Evolutionary conservation across 2,329 filamentous ascomycete species (phyloP), one percentile per base, ranked within the genome.

Genomic region (Aspergillus sp.): DNA sequence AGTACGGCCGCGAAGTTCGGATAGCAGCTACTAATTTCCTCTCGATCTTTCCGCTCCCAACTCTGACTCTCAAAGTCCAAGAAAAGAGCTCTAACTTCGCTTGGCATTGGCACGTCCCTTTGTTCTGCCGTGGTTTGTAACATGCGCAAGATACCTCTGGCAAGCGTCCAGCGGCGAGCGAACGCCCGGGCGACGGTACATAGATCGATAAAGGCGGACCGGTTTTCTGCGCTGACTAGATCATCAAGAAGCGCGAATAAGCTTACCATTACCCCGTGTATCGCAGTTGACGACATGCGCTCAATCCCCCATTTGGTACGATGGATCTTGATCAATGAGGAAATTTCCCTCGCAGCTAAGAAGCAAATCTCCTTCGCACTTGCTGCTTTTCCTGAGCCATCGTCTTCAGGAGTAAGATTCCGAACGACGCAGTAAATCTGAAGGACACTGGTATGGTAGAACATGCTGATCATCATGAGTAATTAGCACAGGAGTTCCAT

Each of bases 401-500:
- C 37, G 40, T 15, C 33, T 38, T 33, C 27, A 11, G 15, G 24
- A 26, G 24, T 24, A 19, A 14, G 27, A 25, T 25, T 32, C 26
- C 31, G 40, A 8, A 40, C 11, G 20, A 41, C 20, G 2, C 40
- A 50, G 30, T n/a, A n/a, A n/a, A n/a, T n/a, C n/a, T n/a, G n/a
- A n/a, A n/a, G n/a, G n/a, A n/a, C n/a, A 5, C 49, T 35, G n/a
- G 44, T 37, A 29, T 59, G 44, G 24, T 53, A 56, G 22, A 54
- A 45, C 38, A 57, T 53, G 27, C 56, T 60, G 12, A 4, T 22
- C n/a, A n/a, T n/a, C n/a, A n/a, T n/a, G n/a, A n/a, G n/a, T n/a
- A n/a, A n/a, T n/a, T n/a, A n/a, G n/a, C n/a, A n/a, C n/a, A n/a
- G n/a, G n/a, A n/a, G n/a, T n/a, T n/a, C n/a, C n/a, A n/a, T n/a